A percentile compares a stretch with the other conserved stretches of the same genome.
Conservation (phyloP, 768 basidiomycete species). For the Rhodotorula diobovata region DNA sequence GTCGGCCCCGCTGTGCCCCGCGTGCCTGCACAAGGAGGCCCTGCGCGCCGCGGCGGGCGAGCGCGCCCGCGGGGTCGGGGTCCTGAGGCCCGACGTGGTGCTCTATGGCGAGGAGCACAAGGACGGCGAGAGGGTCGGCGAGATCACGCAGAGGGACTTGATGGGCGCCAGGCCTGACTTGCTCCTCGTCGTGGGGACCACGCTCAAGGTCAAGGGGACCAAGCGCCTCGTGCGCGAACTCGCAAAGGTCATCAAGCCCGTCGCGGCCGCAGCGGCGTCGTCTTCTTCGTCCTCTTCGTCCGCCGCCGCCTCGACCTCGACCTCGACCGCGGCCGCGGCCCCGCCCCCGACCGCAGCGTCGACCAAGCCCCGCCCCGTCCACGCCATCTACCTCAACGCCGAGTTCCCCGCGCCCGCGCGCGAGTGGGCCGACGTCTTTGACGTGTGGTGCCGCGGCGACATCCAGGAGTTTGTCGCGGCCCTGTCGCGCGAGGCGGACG, state of each 20-base stretch:
- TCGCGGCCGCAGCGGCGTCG: not conserved
- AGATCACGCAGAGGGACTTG: slow-evolving; percentile 73
- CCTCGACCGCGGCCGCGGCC: not conserved
- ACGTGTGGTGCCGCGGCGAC: slow-evolving; percentile 83
- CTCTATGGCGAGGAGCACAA: slow-evolving; percentile 84
- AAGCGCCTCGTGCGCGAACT: slow-evolving; percentile 80
- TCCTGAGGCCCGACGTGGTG: slow-evolving; percentile 78
- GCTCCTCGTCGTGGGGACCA: slow-evolving; percentile 83
- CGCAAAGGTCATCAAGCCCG: slow-evolving; percentile 57
- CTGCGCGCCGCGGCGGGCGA: slow-evolving; percentile 71
- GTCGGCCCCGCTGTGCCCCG: slow-evolving; percentile 68
- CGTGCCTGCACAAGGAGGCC: slow-evolving; percentile 65
- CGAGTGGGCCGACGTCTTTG: slow-evolving; percentile 87
- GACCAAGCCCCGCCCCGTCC: slow-evolving; percentile 49
- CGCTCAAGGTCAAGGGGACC: slow-evolving; percentile 80
- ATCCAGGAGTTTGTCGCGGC: slow-evolving; percentile 70
- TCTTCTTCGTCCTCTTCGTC: too few relatives aligned
- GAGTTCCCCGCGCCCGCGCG: slow-evolving; percentile 78
- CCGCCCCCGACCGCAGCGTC: not conserved
- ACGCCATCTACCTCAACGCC: slow-evolving; percentile 74
- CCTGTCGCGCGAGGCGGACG: slow-evolving; percentile 56
- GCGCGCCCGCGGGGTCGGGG: slow-evolving; percentile 71
- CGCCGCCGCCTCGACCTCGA: not conserved
- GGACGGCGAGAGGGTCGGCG: slow-evolving; percentile 80
- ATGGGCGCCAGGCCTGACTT: slow-evolving; percentile 68